Evolutionary conservation across 2,329 filamentous ascomycete species (phyloP), one percentile per base, ranked within the genome.

Genomic region (Aspergillus aculeatus): DNA sequence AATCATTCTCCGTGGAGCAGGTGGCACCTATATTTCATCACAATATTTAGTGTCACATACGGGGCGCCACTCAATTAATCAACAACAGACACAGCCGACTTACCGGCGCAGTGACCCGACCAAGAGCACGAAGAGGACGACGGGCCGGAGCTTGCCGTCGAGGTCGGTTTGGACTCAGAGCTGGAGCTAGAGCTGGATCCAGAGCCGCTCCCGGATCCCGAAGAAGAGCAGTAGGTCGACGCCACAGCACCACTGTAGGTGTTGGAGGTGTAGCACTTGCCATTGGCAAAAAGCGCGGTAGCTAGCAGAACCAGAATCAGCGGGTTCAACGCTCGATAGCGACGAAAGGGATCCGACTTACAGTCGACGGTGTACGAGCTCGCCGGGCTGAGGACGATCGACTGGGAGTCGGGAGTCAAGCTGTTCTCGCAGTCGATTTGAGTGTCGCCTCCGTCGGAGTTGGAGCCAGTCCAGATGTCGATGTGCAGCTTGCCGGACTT

Each of bases 381-480:
- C 1, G 41, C 26, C 19, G 61, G 61, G 16, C 26, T 52, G 4
- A 50, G 44, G 26, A 63, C 32, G 1, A 63, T 41, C 10, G 44
- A 14, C 50, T 51, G 31, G 5, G 31, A 48, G 2, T 35, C 24
- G 2, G 61, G 59, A 19, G 61, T 63, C 52, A 63, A 23, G 11
- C 10, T 12, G 14, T 57, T 50, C 54, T 63, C 61, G 32, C 61
- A 63, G 11, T 44, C 12, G 14, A 61, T 51, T 16, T 61, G 58
- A 1, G 35, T 32, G 4, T 47, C 29, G 2, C 48, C 53, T 3
- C 50, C 56, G 21, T 56, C 53, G n/a, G 12, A 14, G 1, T 23
- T 26, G n/a, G 57, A 26, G 14, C 57, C 57, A 5, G 57, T 58
- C 62, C 62, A 64, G 44, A 64, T 55, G 48, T 64, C 62, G 23